A percentile compares a stretch with the other conserved stretches of the same genome.
These are phyloP conservation scores for Elasticomyces elasticus DNA, from an alignment of 495 filamentous ascomycete genomes.

Conservation along the genomic window DNA sequence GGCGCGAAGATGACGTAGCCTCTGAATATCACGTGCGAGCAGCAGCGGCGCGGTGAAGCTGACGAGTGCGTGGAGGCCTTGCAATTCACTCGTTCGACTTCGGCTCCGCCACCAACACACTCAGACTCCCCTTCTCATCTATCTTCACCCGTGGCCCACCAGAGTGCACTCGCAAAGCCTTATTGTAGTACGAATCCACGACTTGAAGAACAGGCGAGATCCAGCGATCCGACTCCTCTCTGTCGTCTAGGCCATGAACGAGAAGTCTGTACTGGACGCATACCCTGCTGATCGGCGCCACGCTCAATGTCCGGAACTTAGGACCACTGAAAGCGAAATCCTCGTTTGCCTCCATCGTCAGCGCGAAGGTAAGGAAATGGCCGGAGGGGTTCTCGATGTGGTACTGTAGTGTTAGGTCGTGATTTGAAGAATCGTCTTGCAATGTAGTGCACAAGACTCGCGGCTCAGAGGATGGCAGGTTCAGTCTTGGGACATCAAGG, in stretches of 20 bases:
- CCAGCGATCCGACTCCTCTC: constrained; percentile 37
- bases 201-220: constrained; percentile 64
- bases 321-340: constrained; percentile 88
- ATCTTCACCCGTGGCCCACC: constrained; percentile 38
- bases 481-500: constrained; percentile 66
- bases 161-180: constrained; percentile 63
- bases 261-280: constrained; percentile 56
- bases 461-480: constrained; percentile 72
- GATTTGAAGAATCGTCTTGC: constrained; percentile 1
- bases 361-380: constrained; percentile 84
- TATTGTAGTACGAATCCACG: constrained; percentile 82
- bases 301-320: constrained; percentile 63
- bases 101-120: not conserved
- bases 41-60: too few species aligned
- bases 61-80: too few species aligned
- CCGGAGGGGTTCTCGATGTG: constrained; percentile 88
- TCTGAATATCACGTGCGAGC: not conserved
- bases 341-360: constrained; percentile 85
- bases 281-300: constrained; percentile 68
- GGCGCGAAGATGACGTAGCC: not conserved
- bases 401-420: constrained; percentile 48
- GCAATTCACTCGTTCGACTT: not conserved
- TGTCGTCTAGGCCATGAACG: constrained; percentile 23
- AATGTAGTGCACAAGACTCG: constrained; percentile 59
- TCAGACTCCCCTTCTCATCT: constrained; percentile 11